These are phyloP conservation scores for Stachybotrys elegans DNA, from an alignment of 2,329 filamentous ascomycete species.

Conservation along the genomic window DNA sequence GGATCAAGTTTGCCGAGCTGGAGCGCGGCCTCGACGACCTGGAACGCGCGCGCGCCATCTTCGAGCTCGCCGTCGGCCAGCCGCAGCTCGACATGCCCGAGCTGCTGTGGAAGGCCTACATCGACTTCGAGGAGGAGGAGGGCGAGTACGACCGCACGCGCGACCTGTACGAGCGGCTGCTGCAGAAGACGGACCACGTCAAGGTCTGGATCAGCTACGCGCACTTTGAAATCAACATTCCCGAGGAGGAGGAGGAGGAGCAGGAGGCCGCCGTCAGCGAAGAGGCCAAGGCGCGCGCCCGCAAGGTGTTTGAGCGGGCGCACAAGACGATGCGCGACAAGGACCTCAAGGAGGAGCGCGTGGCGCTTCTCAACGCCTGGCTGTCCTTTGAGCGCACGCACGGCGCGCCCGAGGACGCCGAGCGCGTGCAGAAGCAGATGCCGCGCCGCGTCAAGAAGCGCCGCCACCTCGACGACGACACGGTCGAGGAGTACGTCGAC, in stretches of 20 bases:
- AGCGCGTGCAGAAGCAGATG: constrained; percentile 88
- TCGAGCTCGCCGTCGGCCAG: constrained; percentile 82
- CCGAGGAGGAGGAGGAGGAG: constrained; percentile 62
- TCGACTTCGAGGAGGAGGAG: constrained; percentile 97
- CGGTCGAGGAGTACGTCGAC: constrained; percentile 91
- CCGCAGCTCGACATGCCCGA: constrained; percentile 92
- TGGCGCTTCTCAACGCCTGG: constrained; percentile 87
- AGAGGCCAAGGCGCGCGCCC: constrained; percentile 75
- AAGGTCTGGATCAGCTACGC: constrained; percentile 99
- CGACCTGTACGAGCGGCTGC: constrained; percentile 78
- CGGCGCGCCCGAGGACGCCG: constrained; percentile 68
- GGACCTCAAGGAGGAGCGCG: constrained; percentile 90
- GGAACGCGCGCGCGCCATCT: constrained; percentile 83
- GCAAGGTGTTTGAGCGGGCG: constrained; percentile 79
- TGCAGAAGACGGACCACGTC: constrained; percentile 95
- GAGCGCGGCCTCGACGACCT: constrained; percentile 88
- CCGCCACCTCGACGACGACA: constrained; percentile 85
- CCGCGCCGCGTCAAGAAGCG: constrained; percentile 88
- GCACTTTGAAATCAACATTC: constrained; percentile 95
- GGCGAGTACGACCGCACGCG: constrained; percentile 83
- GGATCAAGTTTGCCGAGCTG: constrained; percentile 94
- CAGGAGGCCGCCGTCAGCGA: constrained; percentile 71
- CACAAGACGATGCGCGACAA: constrained; percentile 83
- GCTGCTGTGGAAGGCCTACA: constrained; percentile 95
- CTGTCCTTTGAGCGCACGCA: constrained; percentile 86